A percentile compares a stretch with the other conserved stretches of the same genome.
Conservation (phyloP, 2,329 filamentous ascomycete genomes). For the Phialophora verrucosa region DNA sequence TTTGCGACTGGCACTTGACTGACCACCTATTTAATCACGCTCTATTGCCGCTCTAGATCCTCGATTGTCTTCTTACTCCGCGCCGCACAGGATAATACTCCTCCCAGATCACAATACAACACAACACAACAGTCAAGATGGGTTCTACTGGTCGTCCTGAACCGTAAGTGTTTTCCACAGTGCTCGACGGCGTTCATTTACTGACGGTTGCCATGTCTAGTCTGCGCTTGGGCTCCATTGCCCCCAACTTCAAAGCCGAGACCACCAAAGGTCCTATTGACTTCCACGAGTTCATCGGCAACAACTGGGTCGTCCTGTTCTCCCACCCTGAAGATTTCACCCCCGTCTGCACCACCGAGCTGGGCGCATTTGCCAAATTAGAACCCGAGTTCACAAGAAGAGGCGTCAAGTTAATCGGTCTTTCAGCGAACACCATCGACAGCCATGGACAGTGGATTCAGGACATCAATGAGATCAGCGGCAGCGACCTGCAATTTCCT, state of each 20-base stretch:
- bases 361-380: conserved; percentile 68
- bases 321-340: conserved; percentile 60
- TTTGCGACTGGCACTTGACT: not conserved
- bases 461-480: conserved; percentile 55
- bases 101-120: not conserved
- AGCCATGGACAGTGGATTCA: conserved; percentile 60
- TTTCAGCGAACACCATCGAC: conserved; percentile 64
- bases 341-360: conserved; percentile 62
- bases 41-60: conserved; percentile 5
- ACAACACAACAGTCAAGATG: conserved; percentile 29
- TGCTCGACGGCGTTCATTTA: not conserved
- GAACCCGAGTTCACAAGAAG: conserved; percentile 68
- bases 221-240: conserved; percentile 69
- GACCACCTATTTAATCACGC: conserved; percentile 14
- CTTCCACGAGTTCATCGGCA: conserved; percentile 74
- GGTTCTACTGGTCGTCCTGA: conserved; percentile 33
- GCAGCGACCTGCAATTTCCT: conserved; percentile 48
- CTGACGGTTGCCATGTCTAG: conserved; percentile 41
- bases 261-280: conserved; percentile 70
- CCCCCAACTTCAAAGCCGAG: conserved; percentile 72
- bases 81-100: not conserved
- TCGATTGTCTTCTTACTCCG: conserved; percentile 8
- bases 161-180: conserved; percentile 33
- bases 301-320: conserved; percentile 74
- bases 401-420: conserved; percentile 66